Conservation (phyloP, 768 basidiomycete species). For the Termitomyces sp. region DNA sequence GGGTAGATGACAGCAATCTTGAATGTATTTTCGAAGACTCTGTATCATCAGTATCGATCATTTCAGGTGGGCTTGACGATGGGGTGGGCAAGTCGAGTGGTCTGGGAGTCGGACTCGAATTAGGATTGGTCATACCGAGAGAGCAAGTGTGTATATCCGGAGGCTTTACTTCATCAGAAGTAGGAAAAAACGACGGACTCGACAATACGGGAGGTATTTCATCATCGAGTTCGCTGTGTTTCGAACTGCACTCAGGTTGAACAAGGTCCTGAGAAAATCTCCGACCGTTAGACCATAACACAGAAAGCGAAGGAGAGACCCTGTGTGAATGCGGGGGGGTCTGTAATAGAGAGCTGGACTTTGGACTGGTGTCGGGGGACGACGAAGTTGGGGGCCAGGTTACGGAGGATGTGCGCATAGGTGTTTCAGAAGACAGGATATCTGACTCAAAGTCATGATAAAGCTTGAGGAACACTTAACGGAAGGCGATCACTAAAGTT, state of each 20-base stretch:
- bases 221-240: not conserved
- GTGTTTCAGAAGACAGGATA: not conserved
- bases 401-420: not conserved
- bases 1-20: slow-evolving; percentile 6
- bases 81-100: not conserved
- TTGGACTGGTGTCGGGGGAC: slow-evolving; percentile 3
- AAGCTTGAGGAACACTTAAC: not conserved
- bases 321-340: not conserved
- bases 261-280: not conserved
- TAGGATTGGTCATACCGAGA: not conserved
- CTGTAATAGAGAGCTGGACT: slow-evolving; percentile 10
- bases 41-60: not conserved
- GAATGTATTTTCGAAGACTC: not conserved
- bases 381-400: slow-evolving; percentile 1
- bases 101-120: not conserved
- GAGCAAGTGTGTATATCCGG: not conserved
- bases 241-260: not conserved
- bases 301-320: not conserved
- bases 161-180: not conserved
- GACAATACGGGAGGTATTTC: not conserved
- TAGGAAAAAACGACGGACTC: not conserved
- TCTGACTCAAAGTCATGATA: slow-evolving; percentile 2
- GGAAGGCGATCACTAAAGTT: not conserved
- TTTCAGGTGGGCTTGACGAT: slow-evolving; percentile 2
- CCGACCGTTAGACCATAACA: not conserved